Evolutionary conservation across 2,329 filamentous ascomycete genomes (phyloP).

Genomic region (Venturia pyrina): DNA sequence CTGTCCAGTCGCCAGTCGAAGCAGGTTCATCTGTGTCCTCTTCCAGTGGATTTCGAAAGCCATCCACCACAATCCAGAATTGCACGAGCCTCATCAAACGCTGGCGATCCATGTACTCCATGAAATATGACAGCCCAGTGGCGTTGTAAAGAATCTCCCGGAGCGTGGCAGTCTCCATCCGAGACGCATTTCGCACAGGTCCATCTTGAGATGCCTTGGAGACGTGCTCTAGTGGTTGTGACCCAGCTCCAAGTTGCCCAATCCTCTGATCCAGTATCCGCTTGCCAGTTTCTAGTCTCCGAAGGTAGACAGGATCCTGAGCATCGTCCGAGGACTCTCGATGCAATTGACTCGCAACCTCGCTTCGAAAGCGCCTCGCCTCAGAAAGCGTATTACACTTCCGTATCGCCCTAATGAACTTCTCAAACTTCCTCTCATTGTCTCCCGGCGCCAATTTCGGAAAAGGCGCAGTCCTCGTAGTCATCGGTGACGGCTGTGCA

Average conservation of each 20-base stretch:
- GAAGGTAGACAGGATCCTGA: conserved; percentile 77
- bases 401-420: conserved; percentile 81
- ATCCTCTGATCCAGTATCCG: conserved; percentile 84
- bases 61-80: conserved; percentile 97
- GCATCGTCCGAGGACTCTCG: conserved; percentile 68
- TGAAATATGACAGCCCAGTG: conserved; percentile 91
- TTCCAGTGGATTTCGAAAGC: conserved; percentile 87
- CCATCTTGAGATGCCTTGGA: not conserved
- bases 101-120: conserved; percentile 98
- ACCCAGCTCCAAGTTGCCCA: conserved; percentile 60
- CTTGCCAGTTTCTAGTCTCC: conserved; percentile 85
- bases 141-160: conserved; percentile 83
- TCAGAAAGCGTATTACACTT: conserved; percentile 88
- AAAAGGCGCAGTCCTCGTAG: conserved; percentile 55
- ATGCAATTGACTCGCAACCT: conserved; percentile 85
- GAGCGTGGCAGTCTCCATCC: conserved; percentile 64
- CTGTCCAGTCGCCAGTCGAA: conserved; percentile 47
- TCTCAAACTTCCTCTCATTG: conserved; percentile 85
- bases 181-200: conserved; percentile 39
- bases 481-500: conserved; percentile 67
- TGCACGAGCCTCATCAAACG: conserved; percentile 81
- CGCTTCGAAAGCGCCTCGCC: conserved; percentile 81
- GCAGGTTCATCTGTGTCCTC: conserved; percentile 65
- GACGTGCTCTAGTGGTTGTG: conserved; percentile 18
- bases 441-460: conserved; percentile 74